These are phyloP conservation scores for Nannizzia gypsea DNA, from an alignment of 2,329 filamentous ascomycete genomes.

Conservation along the genomic window DNA sequence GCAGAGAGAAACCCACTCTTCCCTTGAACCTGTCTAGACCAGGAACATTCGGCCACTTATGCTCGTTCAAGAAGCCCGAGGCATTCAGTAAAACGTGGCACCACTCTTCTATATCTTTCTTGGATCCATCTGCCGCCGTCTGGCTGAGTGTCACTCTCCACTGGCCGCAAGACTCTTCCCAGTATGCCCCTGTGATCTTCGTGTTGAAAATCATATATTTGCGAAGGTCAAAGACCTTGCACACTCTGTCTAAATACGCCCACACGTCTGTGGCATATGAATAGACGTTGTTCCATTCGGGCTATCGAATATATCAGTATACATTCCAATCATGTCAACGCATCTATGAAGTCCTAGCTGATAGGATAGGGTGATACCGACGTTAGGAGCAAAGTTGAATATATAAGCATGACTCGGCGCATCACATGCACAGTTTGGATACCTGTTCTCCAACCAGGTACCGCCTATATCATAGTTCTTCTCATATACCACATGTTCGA, in stretches of 20 bases:
- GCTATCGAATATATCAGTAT: constrained; percentile 17
- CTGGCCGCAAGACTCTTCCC: constrained; percentile 38
- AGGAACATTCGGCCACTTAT: constrained; percentile 37
- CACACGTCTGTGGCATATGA: constrained; percentile 38
- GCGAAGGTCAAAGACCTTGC: constrained; percentile 37
- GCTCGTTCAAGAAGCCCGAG: constrained; percentile 31
- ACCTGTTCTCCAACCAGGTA: constrained; percentile 28
- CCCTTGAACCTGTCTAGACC: constrained; percentile 39
- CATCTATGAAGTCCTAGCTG: background rate
- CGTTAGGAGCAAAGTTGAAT: constrained; percentile 33
- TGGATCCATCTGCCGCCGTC: constrained; percentile 22
- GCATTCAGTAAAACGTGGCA: constrained; percentile 29
- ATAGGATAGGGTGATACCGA: constrained; percentile 11
- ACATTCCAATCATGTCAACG: background rate
- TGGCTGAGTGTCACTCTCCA: constrained; percentile 42
- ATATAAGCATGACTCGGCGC: constrained; percentile 38
- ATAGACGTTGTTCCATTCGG: constrained; percentile 39
- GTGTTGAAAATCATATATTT: constrained; percentile 45
- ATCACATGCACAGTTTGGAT: constrained; percentile 35
- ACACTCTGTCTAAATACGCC: constrained; percentile 40
- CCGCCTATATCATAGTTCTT: constrained; percentile 29
- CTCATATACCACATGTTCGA: constrained; percentile 25
- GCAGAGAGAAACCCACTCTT: constrained; percentile 15
- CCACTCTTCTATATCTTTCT: constrained; percentile 22
- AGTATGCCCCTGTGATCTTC: constrained; percentile 37